Evolutionary conservation across 805 yeast species (phyloP), one percentile per base, ranked within the genome.

Genomic region (Naumovozyma castellii): DNA sequence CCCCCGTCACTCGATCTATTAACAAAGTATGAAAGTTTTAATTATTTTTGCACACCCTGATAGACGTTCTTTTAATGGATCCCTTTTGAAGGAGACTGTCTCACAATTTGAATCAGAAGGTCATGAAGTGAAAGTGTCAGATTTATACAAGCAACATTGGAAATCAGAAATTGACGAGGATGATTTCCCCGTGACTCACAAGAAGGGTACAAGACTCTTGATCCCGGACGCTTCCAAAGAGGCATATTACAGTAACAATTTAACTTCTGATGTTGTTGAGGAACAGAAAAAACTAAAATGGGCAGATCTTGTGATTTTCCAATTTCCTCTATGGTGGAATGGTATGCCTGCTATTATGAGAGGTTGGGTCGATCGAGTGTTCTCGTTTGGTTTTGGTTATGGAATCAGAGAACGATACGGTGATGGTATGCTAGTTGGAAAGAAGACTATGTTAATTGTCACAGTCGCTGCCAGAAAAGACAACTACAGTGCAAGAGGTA

Each of bases 271-370:
- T 36, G 57, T 53, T 17, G 29, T 41, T 17, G 35, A 28, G 5
- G 59, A 51, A 35, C 61, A 56, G 34, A 47, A 53, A 32, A 55
- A 55, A 25, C 37, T 51, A 10, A 33, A 37, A 18, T 56, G 58
- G 58, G 53, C 55, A 4, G 58, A 54, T 39, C 19, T 39, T 8
- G 36, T 53, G 13, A 40, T 55, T 28, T 44, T 54, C 32, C 51
- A 44, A 18, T 53, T 50, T 35, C 57, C 57, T 9, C 18, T 50
- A 4, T 56, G 58, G 58, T 56, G 61, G 59, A 50, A 38, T 40
- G 34, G 40, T 6, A 42, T 53, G 51, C 59, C 56, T n/a, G 58
- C 58, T 9, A 54, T 53, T 14, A 43, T 54, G 18, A 55, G 49
- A 36, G 58, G 59, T 12, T 54, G 57, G 52, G 35, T 54, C 14